Evolutionary conservation across 176 grass and related monocot species (phyloP).

Genomic region (Zoysia pacifica): DNA sequence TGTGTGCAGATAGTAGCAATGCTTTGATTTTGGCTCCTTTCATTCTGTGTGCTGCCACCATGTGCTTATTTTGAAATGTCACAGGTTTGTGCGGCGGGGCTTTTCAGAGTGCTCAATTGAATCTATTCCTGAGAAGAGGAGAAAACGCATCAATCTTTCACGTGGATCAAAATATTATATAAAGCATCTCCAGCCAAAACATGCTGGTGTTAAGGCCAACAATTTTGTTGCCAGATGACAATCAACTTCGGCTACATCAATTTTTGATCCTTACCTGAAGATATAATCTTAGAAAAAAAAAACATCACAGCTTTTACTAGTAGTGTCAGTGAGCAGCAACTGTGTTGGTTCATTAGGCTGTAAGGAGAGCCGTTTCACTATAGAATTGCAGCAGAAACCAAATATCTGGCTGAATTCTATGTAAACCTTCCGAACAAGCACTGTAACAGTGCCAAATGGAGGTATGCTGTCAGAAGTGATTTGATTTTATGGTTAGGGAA

Average conservation of each 20-base stretch:
- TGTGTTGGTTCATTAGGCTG: background rate
- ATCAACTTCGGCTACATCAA: background rate
- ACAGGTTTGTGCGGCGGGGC: slow-evolving; percentile 89
- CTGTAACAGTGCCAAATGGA: background rate
- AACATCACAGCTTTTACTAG: background rate
- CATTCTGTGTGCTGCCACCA: slow-evolving; percentile 12
- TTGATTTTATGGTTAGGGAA: background rate
- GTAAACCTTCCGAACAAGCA: background rate
- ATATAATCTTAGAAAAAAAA: background rate
- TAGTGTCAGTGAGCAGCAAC: background rate
- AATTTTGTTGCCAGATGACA: slow-evolving; percentile 47
- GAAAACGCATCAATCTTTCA: slow-evolving; percentile 69
- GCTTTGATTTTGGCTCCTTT: background rate
- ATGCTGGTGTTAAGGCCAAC: slow-evolving; percentile 43
- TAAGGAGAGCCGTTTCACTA: background rate
- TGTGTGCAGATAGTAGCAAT: slow-evolving; percentile 9
- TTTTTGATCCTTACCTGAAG: background rate
- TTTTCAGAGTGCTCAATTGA: slow-evolving; percentile 76
- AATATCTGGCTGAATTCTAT: slow-evolving; percentile 18
- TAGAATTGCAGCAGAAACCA: background rate
- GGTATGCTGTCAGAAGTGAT: background rate
- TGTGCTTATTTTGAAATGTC: slow-evolving; percentile 33
- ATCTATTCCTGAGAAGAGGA: slow-evolving; percentile 70
- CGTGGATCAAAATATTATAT: slow-evolving; percentile 90
- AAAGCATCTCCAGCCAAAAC: slow-evolving; percentile 64